Evolutionary conservation across 345 rosid species (phyloP).

Genomic region (Theobroma cacao): DNA sequence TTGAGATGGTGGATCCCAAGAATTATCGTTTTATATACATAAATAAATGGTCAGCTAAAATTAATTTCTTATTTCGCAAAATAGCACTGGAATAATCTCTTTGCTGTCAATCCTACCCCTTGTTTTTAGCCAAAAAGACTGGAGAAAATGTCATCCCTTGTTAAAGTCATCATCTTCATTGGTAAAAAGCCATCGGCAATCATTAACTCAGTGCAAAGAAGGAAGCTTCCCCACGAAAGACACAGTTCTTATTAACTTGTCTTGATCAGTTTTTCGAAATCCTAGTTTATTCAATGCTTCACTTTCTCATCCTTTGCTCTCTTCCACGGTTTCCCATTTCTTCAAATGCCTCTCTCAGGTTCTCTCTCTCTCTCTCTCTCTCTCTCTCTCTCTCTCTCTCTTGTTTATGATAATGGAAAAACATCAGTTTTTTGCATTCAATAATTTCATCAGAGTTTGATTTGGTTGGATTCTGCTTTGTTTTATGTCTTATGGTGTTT

Average conservation of each 20-base stretch:
- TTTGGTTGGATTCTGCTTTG: not conserved
- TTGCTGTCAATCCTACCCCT: not conserved
- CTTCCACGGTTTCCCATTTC: not conserved
- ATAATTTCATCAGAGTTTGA: not conserved
- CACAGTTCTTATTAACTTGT: not conserved
- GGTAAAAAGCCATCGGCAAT: not conserved
- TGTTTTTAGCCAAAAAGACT: not conserved
- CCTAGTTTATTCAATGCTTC: not conserved
- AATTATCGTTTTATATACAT: too few relatives aligned
- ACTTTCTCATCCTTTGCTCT: not conserved
- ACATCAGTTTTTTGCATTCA: not conserved
- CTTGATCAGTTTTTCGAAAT: not conserved
- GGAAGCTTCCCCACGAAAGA: slow-evolving; percentile 1
- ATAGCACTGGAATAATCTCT: not conserved
- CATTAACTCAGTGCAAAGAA: not conserved
- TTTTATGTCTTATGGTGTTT: not conserved
- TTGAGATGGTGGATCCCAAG: not conserved
- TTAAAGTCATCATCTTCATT: not conserved
- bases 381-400: not conserved
- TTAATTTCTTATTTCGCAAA: not conserved
- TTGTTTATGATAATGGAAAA: not conserved
- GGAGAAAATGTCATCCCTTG: not conserved
- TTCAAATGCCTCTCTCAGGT: slow-evolving; percentile 7
- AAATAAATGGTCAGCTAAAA: not conserved
- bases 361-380: not conserved